Evolutionary conservation across 2,329 filamentous ascomycete genomes (phyloP), one percentile per base, ranked within the genome.

Genomic region (Xenoacremonium recifei): DNA sequence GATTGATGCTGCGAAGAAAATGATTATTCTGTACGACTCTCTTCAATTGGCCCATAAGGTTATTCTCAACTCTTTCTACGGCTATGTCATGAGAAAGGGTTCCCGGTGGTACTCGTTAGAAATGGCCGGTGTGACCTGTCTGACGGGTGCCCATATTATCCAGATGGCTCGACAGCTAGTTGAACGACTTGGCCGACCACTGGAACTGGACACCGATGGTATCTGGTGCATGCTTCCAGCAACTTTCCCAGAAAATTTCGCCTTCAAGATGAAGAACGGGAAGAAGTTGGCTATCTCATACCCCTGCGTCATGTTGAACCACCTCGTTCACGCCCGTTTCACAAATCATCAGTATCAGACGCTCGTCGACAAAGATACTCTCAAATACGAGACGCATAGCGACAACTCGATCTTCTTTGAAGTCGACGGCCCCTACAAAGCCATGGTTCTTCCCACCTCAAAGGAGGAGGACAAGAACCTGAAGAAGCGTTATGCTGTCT

Each of bases 321-420:
- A 99, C 63, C 77, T 96, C 4, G 93, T 99, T 6, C 93, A 99
- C 61, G 90, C 78, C 43, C 86, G 85, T 54, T 99, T 96, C 65
- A 99, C 93, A 19, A 99, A 99, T 57, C 85, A 97, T 57, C 93
- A 99, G 59, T 99, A 99, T 63, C 91, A 99, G 71, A 92, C 88
- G 0, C 75, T 99, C 3, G 76, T 82, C 1, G 91, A 99, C 55
- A 77, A 82, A 3, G 76, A 79, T 45, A 88, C 82, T 0, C 90
- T 93, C 76, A 87, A 84, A 62, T 99, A 99, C 58, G 89, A 96
- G 62, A 99, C 92, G 1, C 89, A 96, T 64, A 97, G 92, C 71
- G 93, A 99, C 61, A 99, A 99, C 67, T 93, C 91, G 23, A 99
- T 99, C 65, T 99, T 99, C 72, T 99, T 99, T 70, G 93, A 99